Conservation (phyloP, 1,284 basidiomycete genomes). For the Cutaneotrichosporon dermatis region DNA sequence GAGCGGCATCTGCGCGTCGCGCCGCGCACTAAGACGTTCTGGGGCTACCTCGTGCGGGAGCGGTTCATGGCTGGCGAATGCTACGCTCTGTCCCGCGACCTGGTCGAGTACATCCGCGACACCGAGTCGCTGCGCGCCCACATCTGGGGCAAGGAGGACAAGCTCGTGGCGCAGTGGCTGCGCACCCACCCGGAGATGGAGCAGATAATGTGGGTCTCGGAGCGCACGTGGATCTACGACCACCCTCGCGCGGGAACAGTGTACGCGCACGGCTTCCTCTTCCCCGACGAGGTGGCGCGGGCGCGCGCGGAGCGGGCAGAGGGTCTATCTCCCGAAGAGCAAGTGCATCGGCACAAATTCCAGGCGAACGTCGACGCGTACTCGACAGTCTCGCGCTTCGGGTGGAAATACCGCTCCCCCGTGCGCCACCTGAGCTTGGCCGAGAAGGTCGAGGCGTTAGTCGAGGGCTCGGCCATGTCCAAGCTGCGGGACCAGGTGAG, state of each 20-base stretch:
- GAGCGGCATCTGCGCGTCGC: slow-evolving; percentile 72
- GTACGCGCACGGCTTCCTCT: slow-evolving; percentile 96
- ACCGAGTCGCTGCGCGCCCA: slow-evolving; percentile 66
- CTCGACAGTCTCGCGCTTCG: slow-evolving; percentile 83
- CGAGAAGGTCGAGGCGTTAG: slow-evolving; percentile 83
- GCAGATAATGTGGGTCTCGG: slow-evolving; percentile 81
- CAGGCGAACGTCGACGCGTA: slow-evolving; percentile 52
- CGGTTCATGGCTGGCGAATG: slow-evolving; percentile 94
- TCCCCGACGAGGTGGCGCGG: slow-evolving; percentile 78
- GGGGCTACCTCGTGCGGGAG: slow-evolving; percentile 93
- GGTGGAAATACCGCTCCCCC: slow-evolving; percentile 70
- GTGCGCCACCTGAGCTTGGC: slow-evolving; percentile 59
- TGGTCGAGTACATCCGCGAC: slow-evolving; percentile 82
- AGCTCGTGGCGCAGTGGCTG: slow-evolving; percentile 91
- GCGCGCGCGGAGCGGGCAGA: slow-evolving; percentile 53
- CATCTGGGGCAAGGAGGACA: slow-evolving; percentile 85
- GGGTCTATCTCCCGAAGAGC: slow-evolving; percentile 21
- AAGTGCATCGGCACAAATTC: slow-evolving; percentile 25
- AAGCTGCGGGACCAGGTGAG: slow-evolving; percentile 21
- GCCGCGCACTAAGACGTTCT: slow-evolving; percentile 75
- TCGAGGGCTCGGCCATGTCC: slow-evolving; percentile 62
- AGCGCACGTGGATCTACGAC: slow-evolving; percentile 97
- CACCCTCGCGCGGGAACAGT: slow-evolving; percentile 92
- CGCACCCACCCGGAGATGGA: slow-evolving; percentile 72
- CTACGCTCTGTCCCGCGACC: slow-evolving; percentile 83